Evolutionary conservation across 805 yeast genomes (phyloP), one percentile per base, ranked within the genome.

Genomic region (Metschnikowia bowlesiae): DNA sequence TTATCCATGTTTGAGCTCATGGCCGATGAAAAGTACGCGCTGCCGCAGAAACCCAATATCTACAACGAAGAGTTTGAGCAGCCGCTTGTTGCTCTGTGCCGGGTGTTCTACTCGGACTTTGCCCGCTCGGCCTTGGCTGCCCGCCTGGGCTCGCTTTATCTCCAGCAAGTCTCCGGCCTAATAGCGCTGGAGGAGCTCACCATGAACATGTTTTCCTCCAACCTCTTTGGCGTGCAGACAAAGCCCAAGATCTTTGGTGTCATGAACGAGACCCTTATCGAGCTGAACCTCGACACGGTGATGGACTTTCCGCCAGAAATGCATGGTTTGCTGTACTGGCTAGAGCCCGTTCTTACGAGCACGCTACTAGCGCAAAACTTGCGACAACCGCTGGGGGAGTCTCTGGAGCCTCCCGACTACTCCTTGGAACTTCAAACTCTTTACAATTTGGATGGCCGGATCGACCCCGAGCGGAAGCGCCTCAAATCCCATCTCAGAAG

Each of bases 1-100:
- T 76, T 89, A 13, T 74, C 73, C 39, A 87, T 91, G 90, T 75
- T 88, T 62, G 94, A 88, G 60, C 69, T 84, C 6, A 67, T 88
- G 34, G 66, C 74, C 4, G 85, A 81, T 50, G 55, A 54, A 48
- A 62, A 34, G 58, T 6, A 71, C 64, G n/a, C 49, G 59, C 26
- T 2, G 31, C 13, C 38, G 18, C 61, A 52, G 36, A 39, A 11
- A 78, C 79, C 5, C 50, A 83, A 79, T 48, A 85, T 82, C 55
- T 89, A 86, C 60, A 69, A 74, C 28, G 76, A 73, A 16, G 75
- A 70, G 39, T 86, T 90, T 63, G 96, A 89, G 58, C 90, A 89
- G 0, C 67, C 63, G 45, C 75, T 88, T 40, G 60, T 88, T 46
- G 62, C 70, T 4, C 75, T 75, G 32, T 80, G 92, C 0, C 78